Evolutionary conservation across 495 filamentous ascomycete genomes (phyloP), one percentile per base, ranked within the genome.

Genomic region (Lepidopterella palustris): DNA sequence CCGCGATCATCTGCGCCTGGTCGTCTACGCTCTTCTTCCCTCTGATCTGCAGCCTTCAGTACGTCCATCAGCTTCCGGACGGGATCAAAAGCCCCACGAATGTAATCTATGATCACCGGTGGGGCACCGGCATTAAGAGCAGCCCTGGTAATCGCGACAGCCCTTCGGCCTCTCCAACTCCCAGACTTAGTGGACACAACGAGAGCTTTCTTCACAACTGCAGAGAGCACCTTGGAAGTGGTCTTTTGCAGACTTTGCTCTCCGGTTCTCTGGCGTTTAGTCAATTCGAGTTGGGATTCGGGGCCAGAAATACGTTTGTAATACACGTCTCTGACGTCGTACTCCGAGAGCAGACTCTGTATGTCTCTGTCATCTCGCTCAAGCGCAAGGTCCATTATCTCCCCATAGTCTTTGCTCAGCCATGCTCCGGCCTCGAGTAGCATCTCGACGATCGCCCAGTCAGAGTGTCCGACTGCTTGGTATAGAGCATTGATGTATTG

Each of bases 371-470:
- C 50, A n/a, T 32, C n/a, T 26, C 31, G 27, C 29, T 60, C 57
- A 5, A 45, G 10, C 6, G 49, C 57, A 18, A 60, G 49, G 21
- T 60, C 57, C 21, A 13, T 45, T 9, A 60, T 45, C 27, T 60
- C 57, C 24, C 9, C 15, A 31, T 60, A 60, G 50, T 60, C 57
- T n/a, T 60, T 26, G n/a, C 48, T 60, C 2, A 60, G 57, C 57
- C 57, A 60, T 18, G 57, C 57, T 24, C 57, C 57, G 25, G 47
- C 48, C 28, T 60, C 57, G 4, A 60, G 57, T 23, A 60, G 26
- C 57, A 60, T 53, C 18, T 45, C 10, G 4, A 48, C 31, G 20
- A 60, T 25, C 10, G 11, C 32, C 48, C 32, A 53, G 21, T 60
- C 49, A 0, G 18, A 20, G 3, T 53, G 20, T 3, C 48, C 47